Evolutionary conservation across 1,284 basidiomycete species (phyloP), one percentile per base, ranked within the genome.

Genomic region (Ustilago bromivora): DNA sequence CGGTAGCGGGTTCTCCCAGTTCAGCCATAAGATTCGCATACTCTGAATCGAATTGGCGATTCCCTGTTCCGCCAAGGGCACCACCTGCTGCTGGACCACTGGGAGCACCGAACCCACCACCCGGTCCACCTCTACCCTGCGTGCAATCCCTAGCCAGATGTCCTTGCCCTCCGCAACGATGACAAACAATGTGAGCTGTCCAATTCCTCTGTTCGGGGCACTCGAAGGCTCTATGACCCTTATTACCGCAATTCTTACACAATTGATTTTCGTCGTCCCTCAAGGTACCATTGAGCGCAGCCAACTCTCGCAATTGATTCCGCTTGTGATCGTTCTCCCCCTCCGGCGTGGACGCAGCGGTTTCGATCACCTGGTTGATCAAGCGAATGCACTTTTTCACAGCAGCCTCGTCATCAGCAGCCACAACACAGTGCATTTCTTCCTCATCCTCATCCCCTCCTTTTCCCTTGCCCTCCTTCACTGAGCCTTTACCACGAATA

Each of bases 241-340:
- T 91, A 73, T 94, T 93, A 86, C 95, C 95, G 88, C 96, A 98
- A 85, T 97, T 98, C 88, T 98, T 96, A 88, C 97, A 98, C 76
- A 98, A 91, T 88, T 99, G 97, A 85, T 98, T 98, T 88, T 99
- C 97, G 87, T 99, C 97, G 86, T 99, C 97, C 81, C 97, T 94
- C 67, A 99, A 91, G 32, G 97, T 99, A 87, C 97, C 97, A 87
- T 99, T 99, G 61, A 99, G 89, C 19, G 96, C 95, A 15, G 97
- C 97, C 36, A 99, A 90, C 87, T 99, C 97, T 80, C 97, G 94
- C 57, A 99, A 91, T 88, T 99, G 97, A 87, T 96, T 98, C 60
- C 97, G 92, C 87, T 99, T 99, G 89, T 99, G 97, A 86, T 98
- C 96, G 86, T 99, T 99, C 88, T 99, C 95, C 43, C 95, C 96